Evolutionary conservation across 2,329 filamentous ascomycete species (phyloP), one percentile per base, ranked within the genome.

Genomic region (Phaeosphaeriaceae sp.): DNA sequence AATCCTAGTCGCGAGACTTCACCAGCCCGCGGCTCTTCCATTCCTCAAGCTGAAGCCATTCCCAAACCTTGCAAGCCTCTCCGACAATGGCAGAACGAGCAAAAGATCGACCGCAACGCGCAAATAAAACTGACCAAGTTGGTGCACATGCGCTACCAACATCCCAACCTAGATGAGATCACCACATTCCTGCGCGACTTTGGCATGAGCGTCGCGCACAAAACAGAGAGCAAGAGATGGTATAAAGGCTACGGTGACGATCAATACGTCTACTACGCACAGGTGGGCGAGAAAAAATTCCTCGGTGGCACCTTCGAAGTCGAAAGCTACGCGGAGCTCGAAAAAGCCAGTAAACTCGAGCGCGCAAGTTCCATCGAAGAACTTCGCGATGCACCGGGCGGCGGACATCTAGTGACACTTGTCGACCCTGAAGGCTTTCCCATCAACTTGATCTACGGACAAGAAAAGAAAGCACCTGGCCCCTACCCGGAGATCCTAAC

Each of bases 161-260:
- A 85, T 60, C 80, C 82, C 0, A 79, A 85, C 56, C 71, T 85
- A 3, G 73, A 78, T 21, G 71, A 78, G 55, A 84, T 84, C 46
- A 83, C 80, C 4, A 78, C 70, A 2, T 85, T 81, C 67, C 71
- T 79, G 1, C 58, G 65, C 31, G 73, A 77, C 58, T 76, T 76
- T 51, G 75, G 75, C 33, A 75, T 77, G 73, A 71, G 53, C 20
- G 68, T 76, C 7, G 73, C 69, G 6, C 63, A 75, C 25, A 74
- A 75, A 50, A 62, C 64, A 0, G 68, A 71, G 0, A 66, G 60
- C 1, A 66, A 69, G 57, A 83, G 85, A 31, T 89, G 85, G 78
- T 88, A 83, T 72, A 83, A 85, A 42, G 87, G 87, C 19, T 89
- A 88, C 67, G 86, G 87, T 15, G 76, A 75, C 7, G 86, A 89